Evolutionary conservation across 306 rosid species (phyloP), one percentile per base, ranked within the genome.

Genomic region (Gastrolobium villosum): DNA sequence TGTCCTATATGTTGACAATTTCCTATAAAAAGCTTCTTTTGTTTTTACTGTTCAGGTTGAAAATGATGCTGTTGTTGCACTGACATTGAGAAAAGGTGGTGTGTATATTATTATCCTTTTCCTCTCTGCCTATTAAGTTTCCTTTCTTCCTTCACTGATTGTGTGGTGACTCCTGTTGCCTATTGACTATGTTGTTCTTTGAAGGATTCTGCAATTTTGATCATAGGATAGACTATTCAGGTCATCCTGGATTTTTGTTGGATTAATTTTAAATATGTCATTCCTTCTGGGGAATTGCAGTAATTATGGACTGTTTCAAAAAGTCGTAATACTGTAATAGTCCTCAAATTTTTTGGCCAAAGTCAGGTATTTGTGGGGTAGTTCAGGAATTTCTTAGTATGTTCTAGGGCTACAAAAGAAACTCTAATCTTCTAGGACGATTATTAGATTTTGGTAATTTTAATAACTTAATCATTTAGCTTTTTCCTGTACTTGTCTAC

Each of bases 61-160:
- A 83, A 94, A 91, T 65, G 97, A 94, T 74, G 88, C 89, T 13
- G 90, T 92, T 66, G 91, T 94, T 74, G 97, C 97, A 41, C 86
- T 94, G 84, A 86, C 98, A 59, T 82, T 92, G 81, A 86, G 89
- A 88, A 92, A 92, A 89, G 98, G 97, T 89, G 62, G 30, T 59
- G 43, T 65, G 10, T 79, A 37, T 69, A 26, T 50, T 53, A 35
- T 65, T 66, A 57, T 71, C 49, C 57, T 52, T 60, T 59, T 59
- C 14, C 65, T 66, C 30, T 10, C 59, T 34, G 3, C 56, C 36
- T 28, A 26, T 65, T 61, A 36, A 9, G 60, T 48, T 72, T 57
- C 46, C 57, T 31, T 46, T 75, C 32, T 52, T 37, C 40, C 53
- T 36, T 40, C 56, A 5, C 32, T 48, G 79, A 26, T 55, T 65